Evolutionary conservation across 441 rosid genomes (phyloP), one percentile per base, ranked within the genome.

Genomic region (Arabidopsis lyrata): DNA sequence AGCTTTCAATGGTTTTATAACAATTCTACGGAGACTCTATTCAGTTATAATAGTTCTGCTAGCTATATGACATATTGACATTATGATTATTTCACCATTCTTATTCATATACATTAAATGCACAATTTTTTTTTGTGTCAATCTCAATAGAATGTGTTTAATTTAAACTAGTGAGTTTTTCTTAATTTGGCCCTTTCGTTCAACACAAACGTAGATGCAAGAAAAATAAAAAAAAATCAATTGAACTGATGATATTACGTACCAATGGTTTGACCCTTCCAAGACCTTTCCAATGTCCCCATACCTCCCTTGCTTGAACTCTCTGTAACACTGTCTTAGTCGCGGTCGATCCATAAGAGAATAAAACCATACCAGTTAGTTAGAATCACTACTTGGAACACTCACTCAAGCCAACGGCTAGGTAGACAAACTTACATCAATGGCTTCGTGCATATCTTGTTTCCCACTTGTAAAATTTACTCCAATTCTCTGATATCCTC

Each of bases 251-350:
- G 27, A 24, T 24, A 24, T 24, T 24, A 24, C 14, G 9, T 56
- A 58, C 97, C 88, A 89, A 62, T 88, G 90, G 74, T 93, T 91
- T 59, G 80, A 55, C 76, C 97, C 96, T 86, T 89, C 90, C 90
- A 93, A 83, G 58, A 87, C 62, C 80, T 85, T 88, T 8, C 97
- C 96, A 65, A 83, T 90, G 31, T 74, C 83, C 73, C 97, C 94
- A 76, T 88, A 87, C 84, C 76, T 81, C 70, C 91, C 94, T 20
- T 76, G 82, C 68, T 80, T 67, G 59, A 89, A 70, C 81, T 88
- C 97, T 81, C 36, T 86, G 65, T 91, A 91, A 78, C 92, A 86
- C 96, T 91, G 76, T 62, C 20, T 54, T 54, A 1, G 59, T 22
- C 36, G 5, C 0, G 31, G 31, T 5, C 36, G 4, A 35, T 27